Percentiles rank a stretch among this genome's conserved stretches.
phyloP scores from a whole-genome alignment of 257 asterid species.

The Orobanche coerulescens region DNA sequence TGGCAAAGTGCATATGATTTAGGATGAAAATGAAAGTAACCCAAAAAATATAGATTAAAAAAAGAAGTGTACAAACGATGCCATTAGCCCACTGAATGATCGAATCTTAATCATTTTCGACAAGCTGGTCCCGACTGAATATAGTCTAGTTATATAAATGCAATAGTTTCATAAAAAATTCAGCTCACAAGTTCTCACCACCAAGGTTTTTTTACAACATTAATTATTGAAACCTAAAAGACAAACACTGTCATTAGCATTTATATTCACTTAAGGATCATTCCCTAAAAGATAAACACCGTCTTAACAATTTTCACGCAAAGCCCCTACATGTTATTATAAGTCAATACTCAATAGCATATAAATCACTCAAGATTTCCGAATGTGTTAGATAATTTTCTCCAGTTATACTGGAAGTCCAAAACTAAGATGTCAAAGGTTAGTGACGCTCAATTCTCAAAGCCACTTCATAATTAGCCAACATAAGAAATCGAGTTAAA shows the following conservation, averaged over 20 bases:
- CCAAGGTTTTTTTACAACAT: background rate
- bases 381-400: background rate
- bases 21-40: background rate
- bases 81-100: background rate
- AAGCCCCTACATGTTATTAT: background rate
- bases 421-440: slow-evolving; percentile 7
- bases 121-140: background rate
- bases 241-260: slow-evolving; percentile 3
- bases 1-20: background rate
- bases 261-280: slow-evolving; percentile 5
- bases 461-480: slow-evolving; percentile 6
- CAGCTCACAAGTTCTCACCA: background rate
- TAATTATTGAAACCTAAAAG: background rate
- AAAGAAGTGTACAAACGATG: background rate
- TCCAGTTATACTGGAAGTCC: background rate
- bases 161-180: background rate
- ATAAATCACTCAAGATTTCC: slow-evolving; percentile 10
- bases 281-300: background rate
- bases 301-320: background rate
- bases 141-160: background rate
- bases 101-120: background rate
- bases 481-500: background rate
- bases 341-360: slow-evolving; percentile 3
- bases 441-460: background rate
- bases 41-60: background rate